Evolutionary conservation across 75 land plant species (phyloP), one percentile per base, ranked within the genome.

Genomic region (Sequoiadendron giganteum): DNA sequence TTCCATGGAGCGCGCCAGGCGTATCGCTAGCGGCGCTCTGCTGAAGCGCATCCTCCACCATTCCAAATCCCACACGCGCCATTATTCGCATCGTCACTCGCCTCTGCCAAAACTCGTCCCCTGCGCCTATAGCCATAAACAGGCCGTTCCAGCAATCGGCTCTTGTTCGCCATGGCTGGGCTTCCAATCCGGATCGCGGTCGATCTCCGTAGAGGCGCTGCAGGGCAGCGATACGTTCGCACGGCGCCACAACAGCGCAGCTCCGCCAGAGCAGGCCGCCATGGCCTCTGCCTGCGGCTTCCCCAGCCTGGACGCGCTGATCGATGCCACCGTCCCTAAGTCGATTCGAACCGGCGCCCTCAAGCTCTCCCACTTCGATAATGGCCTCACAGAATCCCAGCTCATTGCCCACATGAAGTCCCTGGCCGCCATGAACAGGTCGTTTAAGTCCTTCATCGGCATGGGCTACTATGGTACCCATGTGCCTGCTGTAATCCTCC

Each of bases 291-390:
- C 68, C 86, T 88, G 90, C 58, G 99, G 99, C 11, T 97, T 93
- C 90, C 88, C 88, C 10, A 87, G 89, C 83, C 85, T 95, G 47
- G 96, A 97, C 86, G 89, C 95, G 19, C 93, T 98, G 36, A 92
- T 98, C 58, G 99, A 97, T 70, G 99, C 99, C 54, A 98, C 99
- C 13, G 99, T 98, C 43, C 99, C 99, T 34, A 93, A 91, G 78
- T 70, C 95, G 5, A 98, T 98, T 25, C 90, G 95, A 13, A 48
- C 93, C 36, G 90, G 87, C 16, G 83, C 61, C 0, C 91, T 98
- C 95, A 83, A 87, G 86, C 88, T 97, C 54, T 19, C 87, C 39
- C 75, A 86, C 32, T 85, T 91, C 16, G 91, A 93, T 85, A 94
- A 86, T 56, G 99, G 99, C 6, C 87, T 98, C 76, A 98, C 99